Conservation (phyloP, 2,329 filamentous ascomycete genomes). For the Corniculantispora saksenae region DNA sequence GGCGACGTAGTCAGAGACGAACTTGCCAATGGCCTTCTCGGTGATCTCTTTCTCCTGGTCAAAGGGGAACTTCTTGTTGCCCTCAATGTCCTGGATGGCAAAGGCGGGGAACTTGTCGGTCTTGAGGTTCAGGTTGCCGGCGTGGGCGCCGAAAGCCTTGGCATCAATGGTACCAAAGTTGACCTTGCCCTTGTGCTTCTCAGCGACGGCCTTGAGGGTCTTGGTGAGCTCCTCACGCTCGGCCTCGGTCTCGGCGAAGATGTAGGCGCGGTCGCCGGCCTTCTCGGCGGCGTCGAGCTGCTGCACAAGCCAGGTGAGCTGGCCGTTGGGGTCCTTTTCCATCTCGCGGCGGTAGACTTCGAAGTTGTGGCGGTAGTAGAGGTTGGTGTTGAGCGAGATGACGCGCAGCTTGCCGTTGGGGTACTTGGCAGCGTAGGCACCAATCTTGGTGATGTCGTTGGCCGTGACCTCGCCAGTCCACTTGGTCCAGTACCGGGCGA, state of each 20-base stretch:
- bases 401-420: slow-evolving; percentile 51
- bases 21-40: slow-evolving; percentile 69
- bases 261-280: slow-evolving; percentile 68
- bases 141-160: slow-evolving; percentile 90
- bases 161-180: slow-evolving; percentile 99
- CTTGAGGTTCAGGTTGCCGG: slow-evolving; percentile 95
- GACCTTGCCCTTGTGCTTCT: slow-evolving; percentile 90
- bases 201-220: slow-evolving; percentile 79
- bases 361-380: slow-evolving; percentile 61
- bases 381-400: slow-evolving; percentile 61
- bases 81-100: slow-evolving; percentile 91
- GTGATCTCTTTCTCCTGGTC: slow-evolving; percentile 81
- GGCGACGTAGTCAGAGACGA: slow-evolving; percentile 80
- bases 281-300: slow-evolving; percentile 56
- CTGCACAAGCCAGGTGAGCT: slow-evolving; percentile 54
- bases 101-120: slow-evolving; percentile 94
- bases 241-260: slow-evolving; percentile 90
- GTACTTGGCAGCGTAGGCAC: slow-evolving; percentile 51
- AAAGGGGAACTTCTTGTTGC: slow-evolving; percentile 97
- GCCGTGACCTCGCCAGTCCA: slow-evolving; percentile 44
- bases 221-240: slow-evolving; percentile 80
- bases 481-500: slow-evolving; percentile 47
- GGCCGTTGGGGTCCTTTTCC: slow-evolving; percentile 51
- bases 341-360: slow-evolving; percentile 54
- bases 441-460: slow-evolving; percentile 40